phyloP scores from a whole-genome alignment of 2,329 filamentous ascomycete genomes.

The Trichoderma sp. region DNA sequence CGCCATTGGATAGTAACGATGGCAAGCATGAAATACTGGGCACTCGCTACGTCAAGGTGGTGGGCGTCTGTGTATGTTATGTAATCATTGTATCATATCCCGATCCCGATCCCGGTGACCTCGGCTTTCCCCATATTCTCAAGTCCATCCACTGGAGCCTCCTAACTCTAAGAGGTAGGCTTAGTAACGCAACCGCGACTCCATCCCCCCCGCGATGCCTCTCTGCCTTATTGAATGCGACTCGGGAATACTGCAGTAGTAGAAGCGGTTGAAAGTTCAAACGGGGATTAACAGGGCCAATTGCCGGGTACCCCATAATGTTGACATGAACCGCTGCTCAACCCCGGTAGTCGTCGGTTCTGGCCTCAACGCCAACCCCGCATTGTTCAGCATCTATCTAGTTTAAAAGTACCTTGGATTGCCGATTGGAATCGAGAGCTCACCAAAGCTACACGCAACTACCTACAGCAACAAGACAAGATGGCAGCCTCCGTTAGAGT shows the following conservation, averaged over 20 bases:
- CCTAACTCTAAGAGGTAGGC: conserved; percentile 6
- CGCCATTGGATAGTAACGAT: no score
- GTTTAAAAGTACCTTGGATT: no score
- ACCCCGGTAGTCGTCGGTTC: background rate
- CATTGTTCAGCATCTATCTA: background rate
- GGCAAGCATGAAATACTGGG: no score
- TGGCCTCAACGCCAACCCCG: conserved; percentile 17
- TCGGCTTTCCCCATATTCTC: conserved; percentile 5
- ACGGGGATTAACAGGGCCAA: background rate
- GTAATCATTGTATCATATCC: no score
- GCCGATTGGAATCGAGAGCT: background rate
- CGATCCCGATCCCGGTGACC: background rate
- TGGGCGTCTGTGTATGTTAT: no score
- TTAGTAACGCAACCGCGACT: background rate
- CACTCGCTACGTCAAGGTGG: no score
- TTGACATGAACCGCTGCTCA: background rate
- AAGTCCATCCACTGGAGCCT: background rate
- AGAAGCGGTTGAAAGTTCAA: no score
- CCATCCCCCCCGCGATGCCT: background rate
- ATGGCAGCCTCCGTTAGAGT: conserved; percentile 21
- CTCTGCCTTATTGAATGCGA: background rate
- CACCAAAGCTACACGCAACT: background rate
- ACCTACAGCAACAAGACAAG: background rate
- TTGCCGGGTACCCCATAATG: conserved; percentile 4
- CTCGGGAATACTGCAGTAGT: no score